Percentiles rank a stretch among this genome's conserved stretches.
These are phyloP conservation scores for Myxozyma monticola DNA, from an alignment of 805 yeast species.

Conservation along the genomic window DNA sequence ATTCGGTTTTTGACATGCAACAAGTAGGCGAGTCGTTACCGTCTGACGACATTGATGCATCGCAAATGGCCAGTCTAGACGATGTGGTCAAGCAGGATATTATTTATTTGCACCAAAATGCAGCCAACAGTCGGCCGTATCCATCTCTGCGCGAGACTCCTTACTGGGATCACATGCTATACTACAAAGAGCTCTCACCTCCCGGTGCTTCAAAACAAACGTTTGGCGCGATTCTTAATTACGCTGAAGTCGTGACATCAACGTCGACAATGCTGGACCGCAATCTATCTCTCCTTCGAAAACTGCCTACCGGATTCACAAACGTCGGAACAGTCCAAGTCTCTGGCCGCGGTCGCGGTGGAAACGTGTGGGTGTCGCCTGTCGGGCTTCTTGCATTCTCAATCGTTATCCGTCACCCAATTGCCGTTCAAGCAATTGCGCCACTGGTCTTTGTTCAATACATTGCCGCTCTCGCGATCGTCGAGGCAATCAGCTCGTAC, in stretches of 20 bases:
- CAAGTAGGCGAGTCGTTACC: conserved; percentile 11
- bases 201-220: conserved; percentile 8
- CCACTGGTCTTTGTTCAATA: conserved; percentile 86
- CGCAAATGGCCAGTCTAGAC: conserved; percentile 53
- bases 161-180: conserved; percentile 63
- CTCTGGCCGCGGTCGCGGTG: conserved; percentile 92
- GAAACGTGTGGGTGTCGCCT: conserved; percentile 94
- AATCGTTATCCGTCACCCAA: conserved; percentile 60
- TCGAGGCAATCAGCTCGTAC: conserved; percentile 70
- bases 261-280: conserved; percentile 77
- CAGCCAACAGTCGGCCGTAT: conserved; percentile 47
- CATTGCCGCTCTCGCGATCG: conserved; percentile 75
- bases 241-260: conserved; percentile 88
- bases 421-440: conserved; percentile 40
- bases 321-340: conserved; percentile 80
- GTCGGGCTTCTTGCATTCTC: conserved; percentile 86
- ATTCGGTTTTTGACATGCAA: conserved; percentile 16
- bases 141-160: conserved; percentile 52
- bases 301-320: conserved; percentile 67
- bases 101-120: conserved; percentile 38
- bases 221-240: conserved; percentile 62
- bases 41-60: conserved; percentile 31
- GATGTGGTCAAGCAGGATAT: conserved; percentile 57
- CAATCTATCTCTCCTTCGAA: conserved; percentile 58
- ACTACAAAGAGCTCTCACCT: conserved; percentile 43